These are phyloP conservation scores for Collybiopsis confluens DNA, from an alignment of 768 basidiomycete genomes.

Conservation along the genomic window DNA sequence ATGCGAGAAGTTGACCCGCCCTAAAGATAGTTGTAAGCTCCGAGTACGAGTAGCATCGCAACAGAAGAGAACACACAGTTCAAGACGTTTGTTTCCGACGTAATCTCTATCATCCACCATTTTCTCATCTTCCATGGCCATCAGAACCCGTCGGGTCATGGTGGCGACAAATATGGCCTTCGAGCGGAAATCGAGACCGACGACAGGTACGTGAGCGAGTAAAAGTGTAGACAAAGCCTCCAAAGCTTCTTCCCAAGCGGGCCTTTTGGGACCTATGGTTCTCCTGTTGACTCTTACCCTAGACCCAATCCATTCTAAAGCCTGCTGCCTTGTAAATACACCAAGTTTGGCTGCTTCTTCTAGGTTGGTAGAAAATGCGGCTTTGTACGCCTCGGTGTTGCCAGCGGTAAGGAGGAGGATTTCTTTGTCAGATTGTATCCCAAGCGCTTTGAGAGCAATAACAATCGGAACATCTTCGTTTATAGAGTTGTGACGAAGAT, in stretches of 20 bases:
- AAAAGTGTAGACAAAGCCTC: conserved; percentile 98
- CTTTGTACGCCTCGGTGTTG: conserved; percentile 82
- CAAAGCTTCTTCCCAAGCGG: conserved; percentile 90
- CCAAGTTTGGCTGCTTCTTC: conserved; percentile 93
- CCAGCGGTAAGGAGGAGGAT: conserved; percentile 93
- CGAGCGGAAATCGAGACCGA: conserved; percentile 81
- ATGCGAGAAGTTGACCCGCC: conserved; percentile 91
- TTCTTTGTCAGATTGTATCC: conserved; percentile 96
- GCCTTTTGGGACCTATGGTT: conserved; percentile 76
- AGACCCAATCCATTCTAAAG: conserved; percentile 91
- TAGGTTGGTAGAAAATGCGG: conserved; percentile 82
- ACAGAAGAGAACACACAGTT: conserved; percentile 63
- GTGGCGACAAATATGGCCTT: conserved; percentile 97
- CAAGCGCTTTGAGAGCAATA: conserved; percentile 93
- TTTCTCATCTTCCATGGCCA: conserved; percentile 95
- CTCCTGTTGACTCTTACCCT: conserved; percentile 85
- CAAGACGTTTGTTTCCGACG: conserved; percentile 97
- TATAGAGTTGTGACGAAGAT: conserved; percentile 95
- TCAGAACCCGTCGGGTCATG: conserved; percentile 93
- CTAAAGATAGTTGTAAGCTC: conserved; percentile 34
- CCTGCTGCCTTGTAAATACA: conserved; percentile 89
- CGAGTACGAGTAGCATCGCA: conserved; percentile 1
- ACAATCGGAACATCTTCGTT: conserved; percentile 96
- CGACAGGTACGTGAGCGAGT: conserved; percentile 91
- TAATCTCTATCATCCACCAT: conserved; percentile 99